Conservation (phyloP, 78 protist species). For the Ministeria vibrans region DNA sequence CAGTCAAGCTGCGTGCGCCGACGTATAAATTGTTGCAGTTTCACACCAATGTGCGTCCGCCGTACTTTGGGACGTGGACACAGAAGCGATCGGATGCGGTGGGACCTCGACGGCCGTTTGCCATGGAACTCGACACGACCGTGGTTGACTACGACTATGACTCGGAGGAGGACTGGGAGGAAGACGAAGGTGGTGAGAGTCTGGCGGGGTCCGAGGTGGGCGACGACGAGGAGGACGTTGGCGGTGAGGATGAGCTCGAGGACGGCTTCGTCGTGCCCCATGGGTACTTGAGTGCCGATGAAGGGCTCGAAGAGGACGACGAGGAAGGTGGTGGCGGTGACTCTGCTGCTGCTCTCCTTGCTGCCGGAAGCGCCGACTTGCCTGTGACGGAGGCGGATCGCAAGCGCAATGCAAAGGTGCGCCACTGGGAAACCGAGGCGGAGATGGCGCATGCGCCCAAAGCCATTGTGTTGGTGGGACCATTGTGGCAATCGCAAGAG, state of each 20-base stretch:
- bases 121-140: background rate
- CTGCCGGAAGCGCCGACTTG: too few relatives aligned
- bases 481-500: too few relatives aligned
- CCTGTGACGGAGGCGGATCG: background rate
- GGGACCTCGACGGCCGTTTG: background rate
- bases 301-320: background rate
- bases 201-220: background rate
- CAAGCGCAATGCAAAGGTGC: background rate
- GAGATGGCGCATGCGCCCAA: too few relatives aligned
- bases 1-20: too few relatives aligned
- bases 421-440: too few relatives aligned
- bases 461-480: too few relatives aligned
- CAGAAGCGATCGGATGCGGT: background rate
- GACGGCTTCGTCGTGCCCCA: slow-evolving; percentile 8
- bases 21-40: too few relatives aligned
- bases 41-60: too few relatives aligned
- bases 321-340: background rate
- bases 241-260: background rate
- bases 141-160: background rate
- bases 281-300: background rate
- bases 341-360: too few relatives aligned
- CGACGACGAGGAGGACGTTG: background rate
- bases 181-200: background rate
- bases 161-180: background rate
- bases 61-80: background rate